These are phyloP conservation scores for Luzula sylvatica DNA, from an alignment of 176 grass and related monocot genomes.

Conservation along the genomic window DNA sequence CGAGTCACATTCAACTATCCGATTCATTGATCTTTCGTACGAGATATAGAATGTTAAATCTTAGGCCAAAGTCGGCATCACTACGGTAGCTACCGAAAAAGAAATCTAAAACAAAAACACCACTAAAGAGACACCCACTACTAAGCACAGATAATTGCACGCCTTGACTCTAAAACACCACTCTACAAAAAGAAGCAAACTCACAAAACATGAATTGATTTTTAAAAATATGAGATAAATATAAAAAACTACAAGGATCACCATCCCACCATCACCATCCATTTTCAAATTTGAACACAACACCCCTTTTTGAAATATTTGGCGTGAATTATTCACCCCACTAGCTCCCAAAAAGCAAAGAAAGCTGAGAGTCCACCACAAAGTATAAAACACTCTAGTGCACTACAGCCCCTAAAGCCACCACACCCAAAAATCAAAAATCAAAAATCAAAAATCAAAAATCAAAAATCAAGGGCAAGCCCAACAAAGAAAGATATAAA, in stretches of 20 bases:
- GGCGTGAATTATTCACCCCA: conserved; percentile 52
- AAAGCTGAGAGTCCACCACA: conserved; percentile 63
- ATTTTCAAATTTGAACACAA: conserved; percentile 33
- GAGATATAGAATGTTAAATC: no score
- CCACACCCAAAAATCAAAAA: conserved; percentile 35
- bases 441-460: no score
- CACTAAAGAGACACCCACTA: conserved; percentile 57
- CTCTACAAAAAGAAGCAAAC: no score
- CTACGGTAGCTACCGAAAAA: neutral
- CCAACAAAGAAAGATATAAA: conserved; percentile 15
- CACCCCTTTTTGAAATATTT: conserved; percentile 29
- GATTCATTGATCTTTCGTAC: no score
- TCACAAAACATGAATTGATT: conserved; percentile 10
- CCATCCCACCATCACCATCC: conserved; percentile 56
- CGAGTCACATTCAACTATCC: no score
- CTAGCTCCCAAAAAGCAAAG: conserved; percentile 29
- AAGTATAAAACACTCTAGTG: conserved; percentile 72
- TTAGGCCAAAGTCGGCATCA: no score
- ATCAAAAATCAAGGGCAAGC: conserved; percentile 43
- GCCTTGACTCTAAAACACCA: conserved; percentile 29
- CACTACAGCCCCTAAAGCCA: conserved; percentile 48
- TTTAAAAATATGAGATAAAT: conserved; percentile 38
- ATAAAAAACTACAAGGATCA: conserved; percentile 36
- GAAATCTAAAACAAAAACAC: conserved; percentile 30
- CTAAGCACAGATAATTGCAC: conserved; percentile 31